These are phyloP conservation scores for Lodderomyces theae DNA, from an alignment of 1,139 yeast genomes.

Conservation along the genomic window DNA sequence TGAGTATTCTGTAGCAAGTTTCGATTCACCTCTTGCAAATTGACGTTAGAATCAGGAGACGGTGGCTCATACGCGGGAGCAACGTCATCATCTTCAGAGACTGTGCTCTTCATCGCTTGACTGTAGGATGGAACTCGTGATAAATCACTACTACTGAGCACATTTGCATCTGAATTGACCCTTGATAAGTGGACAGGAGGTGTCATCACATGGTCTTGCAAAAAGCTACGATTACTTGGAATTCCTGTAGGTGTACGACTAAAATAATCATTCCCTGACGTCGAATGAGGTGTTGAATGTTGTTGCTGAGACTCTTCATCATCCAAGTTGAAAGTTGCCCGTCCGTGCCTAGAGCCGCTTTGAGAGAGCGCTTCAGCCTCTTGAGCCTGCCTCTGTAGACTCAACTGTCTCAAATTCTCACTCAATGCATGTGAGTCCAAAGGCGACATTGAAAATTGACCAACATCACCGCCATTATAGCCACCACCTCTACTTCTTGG, in stretches of 20 bases:
- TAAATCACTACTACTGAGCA: conserved; percentile 25
- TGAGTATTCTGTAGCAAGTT: conserved; percentile 11
- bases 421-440: conserved; percentile 44
- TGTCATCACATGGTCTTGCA: conserved; percentile 23
- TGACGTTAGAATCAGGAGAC: conserved; percentile 42
- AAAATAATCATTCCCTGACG: conserved; percentile 4
- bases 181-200: conserved; percentile 63
- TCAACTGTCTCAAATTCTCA: conserved; percentile 53
- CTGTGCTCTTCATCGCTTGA: conserved; percentile 61
- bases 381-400: conserved; percentile 47
- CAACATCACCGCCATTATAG: conserved; percentile 21
- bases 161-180: conserved; percentile 43
- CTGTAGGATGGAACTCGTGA: conserved; percentile 80
- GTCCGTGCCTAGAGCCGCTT: conserved; percentile 13
- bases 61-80: conserved; percentile 66
- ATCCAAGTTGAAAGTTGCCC: conserved; percentile 46
- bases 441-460: conserved; percentile 40
- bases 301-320: conserved; percentile 28
- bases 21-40: conserved; percentile 26
- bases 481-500: conserved; percentile 28
- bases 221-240: conserved; percentile 15
- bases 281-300: conserved; percentile 9
- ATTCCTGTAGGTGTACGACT: conserved; percentile 6
- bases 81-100: conserved; percentile 41
- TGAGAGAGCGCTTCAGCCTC: conserved; percentile 17